Percentiles rank a stretch among this genome's conserved stretches.
phyloP scores from a whole-genome alignment of 139 green algal species.

The Ettlia oleoabundans region DNA sequence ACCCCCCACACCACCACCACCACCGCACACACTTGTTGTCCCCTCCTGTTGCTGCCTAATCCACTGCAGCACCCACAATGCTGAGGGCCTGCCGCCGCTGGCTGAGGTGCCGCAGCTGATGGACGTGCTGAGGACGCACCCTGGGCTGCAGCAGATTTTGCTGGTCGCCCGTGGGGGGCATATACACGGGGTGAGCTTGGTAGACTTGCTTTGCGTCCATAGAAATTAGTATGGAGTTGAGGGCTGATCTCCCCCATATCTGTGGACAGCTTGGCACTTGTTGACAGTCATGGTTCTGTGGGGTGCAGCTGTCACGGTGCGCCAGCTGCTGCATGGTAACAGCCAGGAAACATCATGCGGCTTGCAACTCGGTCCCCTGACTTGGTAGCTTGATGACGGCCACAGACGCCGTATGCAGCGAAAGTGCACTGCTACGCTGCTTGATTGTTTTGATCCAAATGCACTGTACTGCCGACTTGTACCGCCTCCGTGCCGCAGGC shows the following conservation, averaged over 20 bases:
- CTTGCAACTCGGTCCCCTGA: too few species aligned
- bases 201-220: too few species aligned
- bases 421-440: too few species aligned
- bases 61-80: conserved; percentile 1
- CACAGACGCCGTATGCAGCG: too few species aligned
- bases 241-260: too few species aligned
- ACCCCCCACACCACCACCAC: neutral
- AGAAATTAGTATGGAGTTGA: neutral
- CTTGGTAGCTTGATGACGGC: too few species aligned
- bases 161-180: neutral
- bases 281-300: too few species aligned
- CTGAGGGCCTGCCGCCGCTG: neutral
- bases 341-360: too few species aligned
- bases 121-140: neutral
- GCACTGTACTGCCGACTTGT: neutral
- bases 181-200: neutral
- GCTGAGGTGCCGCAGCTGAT: neutral
- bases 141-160: neutral
- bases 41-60: neutral
- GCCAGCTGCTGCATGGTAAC: too few species aligned
- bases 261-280: too few species aligned
- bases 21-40: neutral
- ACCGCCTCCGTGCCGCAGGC: neutral
- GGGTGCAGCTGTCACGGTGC: too few species aligned
- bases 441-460: neutral